Percentiles rank a stretch among this genome's conserved stretches.
Conservation (phyloP, 192 early-diverging fungal genomes). For the Umbelopsis isabellina region DNA sequence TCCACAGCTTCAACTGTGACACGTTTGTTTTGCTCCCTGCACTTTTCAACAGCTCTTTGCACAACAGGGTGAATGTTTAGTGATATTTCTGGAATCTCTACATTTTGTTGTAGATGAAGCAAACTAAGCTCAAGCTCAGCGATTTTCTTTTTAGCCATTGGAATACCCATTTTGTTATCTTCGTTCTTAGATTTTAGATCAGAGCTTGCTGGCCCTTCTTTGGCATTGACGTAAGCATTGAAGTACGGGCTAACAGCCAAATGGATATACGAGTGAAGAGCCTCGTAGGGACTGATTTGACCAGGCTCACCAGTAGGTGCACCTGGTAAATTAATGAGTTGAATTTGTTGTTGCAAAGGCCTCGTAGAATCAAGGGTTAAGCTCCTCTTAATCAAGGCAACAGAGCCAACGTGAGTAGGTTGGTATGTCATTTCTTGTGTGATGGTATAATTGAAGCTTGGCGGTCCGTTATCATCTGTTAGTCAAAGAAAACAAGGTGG, state of each 20-base stretch:
- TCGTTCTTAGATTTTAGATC: conserved; percentile 57
- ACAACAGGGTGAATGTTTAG: conserved; percentile 89
- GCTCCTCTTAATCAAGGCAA: conserved; percentile 80
- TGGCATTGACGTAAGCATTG: conserved; percentile 85
- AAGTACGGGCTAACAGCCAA: conserved; percentile 95
- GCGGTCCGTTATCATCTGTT: conserved; percentile 43
- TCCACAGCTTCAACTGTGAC: conserved; percentile 78
- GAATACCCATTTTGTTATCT: conserved; percentile 85
- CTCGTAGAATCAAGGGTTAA: conserved; percentile 72
- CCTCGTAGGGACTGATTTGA: conserved; percentile 76
- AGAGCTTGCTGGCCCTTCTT: conserved; percentile 55
- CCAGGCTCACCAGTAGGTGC: conserved; percentile 55
- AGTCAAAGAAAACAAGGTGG: not conserved
- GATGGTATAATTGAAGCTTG: conserved; percentile 58
- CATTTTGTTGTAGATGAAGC: conserved; percentile 95
- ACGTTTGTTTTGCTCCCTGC: conserved; percentile 64
- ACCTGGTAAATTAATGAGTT: conserved; percentile 91
- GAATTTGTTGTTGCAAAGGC: conserved; percentile 79
- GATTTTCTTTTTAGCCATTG: conserved; percentile 98
- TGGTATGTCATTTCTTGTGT: conserved; percentile 77
- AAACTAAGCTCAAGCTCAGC: conserved; percentile 96
- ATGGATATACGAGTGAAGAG: conserved; percentile 89
- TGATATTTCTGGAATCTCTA: conserved; percentile 93
- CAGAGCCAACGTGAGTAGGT: conserved; percentile 71
- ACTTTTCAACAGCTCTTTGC: conserved; percentile 66